A percentile compares a stretch with the other conserved stretches of the same genome.
Conservation (phyloP, 148 eudicot genomes). For the Amaranthus cruentus region DNA sequence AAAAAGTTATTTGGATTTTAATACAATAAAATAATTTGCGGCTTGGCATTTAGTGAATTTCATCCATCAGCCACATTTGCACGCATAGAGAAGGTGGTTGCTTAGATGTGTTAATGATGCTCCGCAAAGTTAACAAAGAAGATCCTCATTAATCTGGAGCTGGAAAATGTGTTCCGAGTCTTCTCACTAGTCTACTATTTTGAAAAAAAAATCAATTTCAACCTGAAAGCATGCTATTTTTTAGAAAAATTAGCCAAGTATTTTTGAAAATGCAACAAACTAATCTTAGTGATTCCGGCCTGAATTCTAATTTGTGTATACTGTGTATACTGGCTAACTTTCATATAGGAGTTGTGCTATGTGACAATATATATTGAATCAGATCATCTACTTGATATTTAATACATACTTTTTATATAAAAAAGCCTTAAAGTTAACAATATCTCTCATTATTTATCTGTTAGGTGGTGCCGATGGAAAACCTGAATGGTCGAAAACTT, state of each 20-base stretch:
- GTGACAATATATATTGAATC: neutral
- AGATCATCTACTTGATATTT: neutral
- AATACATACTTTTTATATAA: neutral
- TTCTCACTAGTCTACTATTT: no score
- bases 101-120: neutral
- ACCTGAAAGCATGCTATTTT: no score
- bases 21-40: no score
- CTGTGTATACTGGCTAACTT: neutral
- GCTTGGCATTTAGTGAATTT: no score
- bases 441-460: conserved; percentile 12
- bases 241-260: no score
- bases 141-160: neutral
- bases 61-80: no score
- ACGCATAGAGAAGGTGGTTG: neutral
- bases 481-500: conserved; percentile 85
- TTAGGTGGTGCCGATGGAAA: conserved; percentile 93
- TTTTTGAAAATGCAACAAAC: no score
- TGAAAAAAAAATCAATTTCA: no score
- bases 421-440: neutral
- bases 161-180: no score
- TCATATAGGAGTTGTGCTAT: neutral
- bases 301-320: neutral
- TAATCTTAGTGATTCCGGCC: neutral
- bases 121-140: neutral
- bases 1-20: no score